phyloP scores from a whole-genome alignment of 2,329 filamentous ascomycete species.

The Penicillium freii region DNA sequence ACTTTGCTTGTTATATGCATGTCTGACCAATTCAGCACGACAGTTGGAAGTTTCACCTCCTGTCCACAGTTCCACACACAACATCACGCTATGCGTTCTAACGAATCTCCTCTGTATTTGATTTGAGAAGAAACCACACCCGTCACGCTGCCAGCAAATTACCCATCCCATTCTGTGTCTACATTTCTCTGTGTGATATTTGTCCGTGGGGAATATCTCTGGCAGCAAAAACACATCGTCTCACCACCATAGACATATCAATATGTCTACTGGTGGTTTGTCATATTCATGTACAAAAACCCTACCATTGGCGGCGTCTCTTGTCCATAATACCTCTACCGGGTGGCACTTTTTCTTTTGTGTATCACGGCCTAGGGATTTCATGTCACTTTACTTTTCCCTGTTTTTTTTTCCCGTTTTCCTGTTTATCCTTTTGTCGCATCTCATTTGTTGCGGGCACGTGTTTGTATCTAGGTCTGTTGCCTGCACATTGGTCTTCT shows the following conservation, averaged over 20 bases:
- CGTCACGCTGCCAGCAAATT: neutral
- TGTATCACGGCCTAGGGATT: neutral
- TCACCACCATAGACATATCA: neutral
- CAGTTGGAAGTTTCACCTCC: neutral
- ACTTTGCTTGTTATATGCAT: neutral
- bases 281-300: constrained; percentile 9
- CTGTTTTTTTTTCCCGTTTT: neutral
- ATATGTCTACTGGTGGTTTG: neutral
- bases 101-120: constrained; percentile 5
- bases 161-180: neutral
- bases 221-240: neutral
- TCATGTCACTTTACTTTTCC: neutral
- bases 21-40: neutral
- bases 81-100: neutral
- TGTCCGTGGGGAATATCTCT: neutral
- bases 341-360: neutral
- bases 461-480: constrained; percentile 2
- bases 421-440: neutral
- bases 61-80: neutral
- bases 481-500: neutral
- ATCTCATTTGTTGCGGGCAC: neutral
- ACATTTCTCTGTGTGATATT: neutral
- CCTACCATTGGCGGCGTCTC: constrained; percentile 6
- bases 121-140: neutral
- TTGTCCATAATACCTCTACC: constrained; percentile 4